phyloP scores from a whole-genome alignment of 441 rosid genomes.

The Syzygium malaccense region DNA sequence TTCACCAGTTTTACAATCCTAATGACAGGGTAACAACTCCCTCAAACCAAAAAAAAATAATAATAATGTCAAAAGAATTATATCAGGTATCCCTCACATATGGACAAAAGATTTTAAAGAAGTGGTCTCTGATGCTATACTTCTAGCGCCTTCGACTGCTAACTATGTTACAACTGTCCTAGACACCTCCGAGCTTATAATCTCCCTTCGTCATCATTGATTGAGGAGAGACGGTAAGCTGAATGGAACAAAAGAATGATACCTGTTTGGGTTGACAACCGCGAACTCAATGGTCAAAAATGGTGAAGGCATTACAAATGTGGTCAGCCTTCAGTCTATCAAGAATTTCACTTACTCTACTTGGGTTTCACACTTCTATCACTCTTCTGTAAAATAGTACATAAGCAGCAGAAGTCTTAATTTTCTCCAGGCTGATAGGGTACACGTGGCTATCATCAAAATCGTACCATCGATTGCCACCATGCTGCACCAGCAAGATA shows the following conservation, averaged over 20 bases:
- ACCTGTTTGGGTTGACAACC: neutral
- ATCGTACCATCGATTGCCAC: constrained; percentile 86
- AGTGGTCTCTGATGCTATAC: neutral
- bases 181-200: neutral
- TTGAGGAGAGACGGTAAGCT: neutral
- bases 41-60: neutral
- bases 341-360: neutral
- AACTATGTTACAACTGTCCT: neutral
- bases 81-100: constrained; percentile 2
- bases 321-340: neutral
- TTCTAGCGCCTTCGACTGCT: neutral
- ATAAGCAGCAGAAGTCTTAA: constrained; percentile 92
- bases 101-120: neutral
- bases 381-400: constrained; percentile 96
- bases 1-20: constrained; percentile 12
- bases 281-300: neutral
- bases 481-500: constrained; percentile 51
- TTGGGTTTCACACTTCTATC: constrained; percentile 25
- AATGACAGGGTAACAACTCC: constrained; percentile 1
- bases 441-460: constrained; percentile 86
- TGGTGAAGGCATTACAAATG: neutral
- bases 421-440: constrained; percentile 69
- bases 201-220: neutral
- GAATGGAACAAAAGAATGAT: neutral
- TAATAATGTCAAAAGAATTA: neutral